Evolutionary conservation across 306 rosid genomes (phyloP), one percentile per base, ranked within the genome.

Genomic region (Mimosa bimucronata): DNA sequence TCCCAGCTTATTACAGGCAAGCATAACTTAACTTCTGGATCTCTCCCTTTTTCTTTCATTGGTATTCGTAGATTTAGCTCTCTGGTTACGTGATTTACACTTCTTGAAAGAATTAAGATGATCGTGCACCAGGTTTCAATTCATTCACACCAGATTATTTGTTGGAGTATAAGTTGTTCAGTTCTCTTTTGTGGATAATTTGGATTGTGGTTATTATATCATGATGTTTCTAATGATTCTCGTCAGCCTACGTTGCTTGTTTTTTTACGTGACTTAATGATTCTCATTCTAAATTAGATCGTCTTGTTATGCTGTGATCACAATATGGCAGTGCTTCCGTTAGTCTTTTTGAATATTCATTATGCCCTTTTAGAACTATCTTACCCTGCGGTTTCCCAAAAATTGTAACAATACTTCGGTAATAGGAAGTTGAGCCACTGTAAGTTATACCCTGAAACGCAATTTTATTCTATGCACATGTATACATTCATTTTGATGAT

Each of bases 1-100:
- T 87, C 99, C 99, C 81, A 95, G 98, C 88, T 90, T 95, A 88
- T 83, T 95, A 66, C 99, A 95, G 99, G 98, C 81, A 90, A 50
- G 89, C 79, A 64, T 65, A 41, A 38, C 67, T 40, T 75, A 65
- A 65, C 80, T 61, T 79, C 66, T 77, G 75, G 52, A 26, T 76
- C 62, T 61, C 19, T 69, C 29, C 48, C 53, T 76, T 76, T 45
- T 26, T 71, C 15, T 68, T 55, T 71, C 28, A 12, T 52, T 72
- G 55, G 45, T 37, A 77, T 60, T 55, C 11, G 25, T 79, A 77
- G 15, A 25, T 62, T 62, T 75, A 61, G 68, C 26, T 31, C 18
- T 44, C 41, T 66, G 70, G 29, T 57, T 78, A 53, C 46, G 41
- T 21, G 5, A 15, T 61, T 61, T 4, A 28, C 12, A 61, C 69